These are phyloP conservation scores for Arctostaphylos glauca DNA, from an alignment of 148 eudicot species.

Conservation along the genomic window DNA sequence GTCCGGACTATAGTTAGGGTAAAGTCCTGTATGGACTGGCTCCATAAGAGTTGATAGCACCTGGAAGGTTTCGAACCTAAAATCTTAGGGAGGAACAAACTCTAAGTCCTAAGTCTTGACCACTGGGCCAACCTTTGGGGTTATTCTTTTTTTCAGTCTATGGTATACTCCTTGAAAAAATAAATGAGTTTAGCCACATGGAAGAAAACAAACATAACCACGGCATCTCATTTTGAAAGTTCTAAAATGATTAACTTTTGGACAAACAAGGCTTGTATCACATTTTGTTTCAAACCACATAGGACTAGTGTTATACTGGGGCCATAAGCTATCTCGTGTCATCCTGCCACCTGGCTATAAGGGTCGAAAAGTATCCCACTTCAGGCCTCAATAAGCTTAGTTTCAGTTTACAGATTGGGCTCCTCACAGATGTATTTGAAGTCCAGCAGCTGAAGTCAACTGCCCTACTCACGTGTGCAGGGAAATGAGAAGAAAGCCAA, in stretches of 20 bases:
- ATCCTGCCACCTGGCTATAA: background rate
- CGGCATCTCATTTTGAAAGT: background rate
- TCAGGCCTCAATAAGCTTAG: background rate
- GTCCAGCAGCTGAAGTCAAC: background rate
- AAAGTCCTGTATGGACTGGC: too few relatives aligned
- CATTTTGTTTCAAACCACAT: background rate
- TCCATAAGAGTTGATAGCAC: too few relatives aligned
- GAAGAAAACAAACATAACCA: background rate
- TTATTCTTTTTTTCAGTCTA: background rate
- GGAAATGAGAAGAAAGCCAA: background rate
- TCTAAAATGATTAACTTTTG: constrained; percentile 4
- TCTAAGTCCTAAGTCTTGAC: too few relatives aligned
- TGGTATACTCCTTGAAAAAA: background rate
- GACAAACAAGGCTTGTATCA: background rate
- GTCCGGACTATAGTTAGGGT: too few relatives aligned
- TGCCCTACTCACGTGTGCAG: background rate
- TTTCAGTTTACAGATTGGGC: background rate
- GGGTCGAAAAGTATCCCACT: background rate
- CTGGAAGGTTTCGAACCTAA: too few relatives aligned
- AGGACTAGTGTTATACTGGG: background rate
- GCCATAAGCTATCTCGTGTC: background rate
- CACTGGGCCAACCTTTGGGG: too few relatives aligned
- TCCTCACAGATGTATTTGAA: background rate
- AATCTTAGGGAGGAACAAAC: too few relatives aligned
- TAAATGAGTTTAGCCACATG: background rate